These are phyloP conservation scores for Selaginella tamariscina DNA, from an alignment of 75 land plant species.

Conservation along the genomic window DNA sequence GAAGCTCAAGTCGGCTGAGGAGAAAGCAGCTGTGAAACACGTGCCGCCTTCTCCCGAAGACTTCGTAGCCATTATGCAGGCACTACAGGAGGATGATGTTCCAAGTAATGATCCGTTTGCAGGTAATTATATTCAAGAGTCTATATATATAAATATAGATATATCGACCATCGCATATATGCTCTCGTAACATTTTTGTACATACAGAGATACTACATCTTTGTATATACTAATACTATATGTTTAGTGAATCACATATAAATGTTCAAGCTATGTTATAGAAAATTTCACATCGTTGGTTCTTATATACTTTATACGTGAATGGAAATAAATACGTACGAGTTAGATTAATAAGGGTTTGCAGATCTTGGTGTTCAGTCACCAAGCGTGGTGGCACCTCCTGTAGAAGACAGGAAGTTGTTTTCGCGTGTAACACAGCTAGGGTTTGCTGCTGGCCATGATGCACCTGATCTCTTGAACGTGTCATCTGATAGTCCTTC, in stretches of 20 bases:
- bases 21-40: conserved; percentile 16
- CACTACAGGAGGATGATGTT: conserved; percentile 19
- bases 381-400: not conserved
- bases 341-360: too few species aligned
- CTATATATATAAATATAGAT: too few species aligned
- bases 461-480: conserved; percentile 5
- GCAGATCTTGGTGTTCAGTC: too few species aligned
- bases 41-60: conserved; percentile 30
- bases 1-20: conserved; percentile 20
- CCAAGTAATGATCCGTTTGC: conserved; percentile 16
- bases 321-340: too few species aligned
- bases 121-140: too few species aligned
- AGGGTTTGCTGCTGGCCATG: conserved; percentile 7
- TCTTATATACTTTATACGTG: not conserved
- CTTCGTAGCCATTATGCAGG: conserved; percentile 17
- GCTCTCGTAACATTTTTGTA: too few species aligned
- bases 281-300: not conserved
- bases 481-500: not conserved
- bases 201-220: too few species aligned
- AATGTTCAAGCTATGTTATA: not conserved
- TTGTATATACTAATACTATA: too few species aligned
- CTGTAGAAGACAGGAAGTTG: not conserved
- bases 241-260: too few species aligned
- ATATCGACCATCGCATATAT: too few species aligned
- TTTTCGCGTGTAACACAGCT: conserved; percentile 3